phyloP scores from a whole-genome alignment of 139 green algal genomes.

The Chara braunii region DNA sequence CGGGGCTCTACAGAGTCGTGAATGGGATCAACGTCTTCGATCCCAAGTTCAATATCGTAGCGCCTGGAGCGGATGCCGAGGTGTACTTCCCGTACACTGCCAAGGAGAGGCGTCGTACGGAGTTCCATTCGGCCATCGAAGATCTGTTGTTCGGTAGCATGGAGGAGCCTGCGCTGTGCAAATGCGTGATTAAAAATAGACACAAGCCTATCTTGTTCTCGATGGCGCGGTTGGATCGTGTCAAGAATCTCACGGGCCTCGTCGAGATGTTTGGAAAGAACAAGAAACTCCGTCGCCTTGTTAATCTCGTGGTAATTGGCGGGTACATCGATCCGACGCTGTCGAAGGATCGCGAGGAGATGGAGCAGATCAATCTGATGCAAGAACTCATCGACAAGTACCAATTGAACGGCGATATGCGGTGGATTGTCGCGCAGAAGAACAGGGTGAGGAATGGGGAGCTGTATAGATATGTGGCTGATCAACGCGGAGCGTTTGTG shows the following conservation, averaged over 20 bases:
- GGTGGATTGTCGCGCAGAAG: conserved; percentile 64
- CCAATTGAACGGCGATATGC: conserved; percentile 51
- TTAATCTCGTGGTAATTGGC: conserved; percentile 74
- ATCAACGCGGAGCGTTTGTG: conserved; percentile 67
- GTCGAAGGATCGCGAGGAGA: conserved; percentile 62
- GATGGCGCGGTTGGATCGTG: conserved; percentile 70
- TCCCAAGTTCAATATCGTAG: conserved; percentile 82
- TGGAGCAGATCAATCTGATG: conserved; percentile 55
- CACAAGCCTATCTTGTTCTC: conserved; percentile 72
- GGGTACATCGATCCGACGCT: conserved; percentile 55
- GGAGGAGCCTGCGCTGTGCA: too few species aligned
- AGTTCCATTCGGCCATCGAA: conserved; percentile 57
- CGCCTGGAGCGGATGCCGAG: conserved; percentile 61
- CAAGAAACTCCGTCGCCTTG: conserved; percentile 48
- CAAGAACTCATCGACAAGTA: conserved; percentile 58
- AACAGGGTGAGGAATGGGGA: conserved; percentile 54
- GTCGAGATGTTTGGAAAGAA: conserved; percentile 56
- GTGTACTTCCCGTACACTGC: conserved; percentile 74
- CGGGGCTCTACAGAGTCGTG: conserved; percentile 53
- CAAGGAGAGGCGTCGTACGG: conserved; percentile 51
- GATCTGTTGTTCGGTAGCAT: conserved; percentile 68
- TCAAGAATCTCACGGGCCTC: conserved; percentile 78
- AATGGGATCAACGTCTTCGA: conserved; percentile 63
- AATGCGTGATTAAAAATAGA: conserved; percentile 48
- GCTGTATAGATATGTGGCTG: conserved; percentile 49